Evolutionary conservation across 148 eudicot genomes (phyloP).

Genomic region (Arctostaphylos glauca): DNA sequence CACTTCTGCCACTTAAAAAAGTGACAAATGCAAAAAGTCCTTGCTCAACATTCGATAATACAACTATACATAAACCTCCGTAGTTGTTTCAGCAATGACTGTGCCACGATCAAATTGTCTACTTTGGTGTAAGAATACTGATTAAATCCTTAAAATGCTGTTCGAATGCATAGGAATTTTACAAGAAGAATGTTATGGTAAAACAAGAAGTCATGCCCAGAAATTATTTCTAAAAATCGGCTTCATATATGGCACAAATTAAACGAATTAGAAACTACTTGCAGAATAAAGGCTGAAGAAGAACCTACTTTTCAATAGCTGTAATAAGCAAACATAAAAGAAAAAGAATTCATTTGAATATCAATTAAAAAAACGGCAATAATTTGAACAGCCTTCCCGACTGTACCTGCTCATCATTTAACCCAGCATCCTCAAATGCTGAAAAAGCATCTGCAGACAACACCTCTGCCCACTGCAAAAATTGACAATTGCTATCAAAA

Average conservation of each 20-base stretch:
- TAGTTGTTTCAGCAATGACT: background rate
- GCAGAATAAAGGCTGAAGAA: background rate
- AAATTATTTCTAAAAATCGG: background rate
- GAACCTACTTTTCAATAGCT: background rate
- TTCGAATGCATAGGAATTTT: background rate
- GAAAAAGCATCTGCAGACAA: conserved; percentile 99
- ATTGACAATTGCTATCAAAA: conserved; percentile 12
- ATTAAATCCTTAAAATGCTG: background rate
- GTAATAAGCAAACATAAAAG: background rate
- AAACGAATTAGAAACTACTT: background rate
- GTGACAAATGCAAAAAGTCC: background rate
- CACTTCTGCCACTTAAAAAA: background rate
- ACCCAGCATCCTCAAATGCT: conserved; percentile 94
- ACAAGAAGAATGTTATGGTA: background rate
- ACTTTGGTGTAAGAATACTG: background rate
- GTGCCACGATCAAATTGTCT: background rate
- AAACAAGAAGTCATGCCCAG: background rate
- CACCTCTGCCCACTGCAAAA: conserved; percentile 98
- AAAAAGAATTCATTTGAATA: background rate
- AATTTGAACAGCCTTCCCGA: background rate
- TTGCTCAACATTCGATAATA: background rate
- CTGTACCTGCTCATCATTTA: conserved; percentile 75
- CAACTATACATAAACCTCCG: background rate
- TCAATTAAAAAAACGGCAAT: background rate
- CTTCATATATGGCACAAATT: background rate